Percentiles rank a stretch among this genome's conserved stretches.
phyloP scores from a whole-genome alignment of 148 eudicot species.

The Amaranthus palmeri region DNA sequence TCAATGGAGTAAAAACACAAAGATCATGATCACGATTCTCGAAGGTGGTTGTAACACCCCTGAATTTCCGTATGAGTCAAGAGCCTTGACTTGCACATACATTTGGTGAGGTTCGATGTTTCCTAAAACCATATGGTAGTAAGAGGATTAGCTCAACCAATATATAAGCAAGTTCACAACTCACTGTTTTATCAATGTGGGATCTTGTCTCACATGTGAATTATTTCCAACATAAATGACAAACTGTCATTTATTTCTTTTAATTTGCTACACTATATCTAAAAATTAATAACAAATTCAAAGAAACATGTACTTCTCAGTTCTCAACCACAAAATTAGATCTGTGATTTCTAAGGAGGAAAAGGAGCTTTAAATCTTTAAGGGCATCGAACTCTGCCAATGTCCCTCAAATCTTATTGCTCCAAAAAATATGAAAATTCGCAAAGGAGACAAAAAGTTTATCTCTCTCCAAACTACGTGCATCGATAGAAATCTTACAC shows the following conservation, averaged over 20 bases:
- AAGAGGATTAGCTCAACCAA: too few relatives aligned
- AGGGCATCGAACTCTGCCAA: constrained; percentile 1
- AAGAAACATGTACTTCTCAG: background rate
- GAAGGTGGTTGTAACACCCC: too few relatives aligned
- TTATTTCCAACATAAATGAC: too few relatives aligned
- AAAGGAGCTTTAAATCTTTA: background rate
- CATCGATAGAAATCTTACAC: constrained; percentile 27
- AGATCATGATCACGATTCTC: too few relatives aligned
- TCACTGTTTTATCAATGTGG: background rate
- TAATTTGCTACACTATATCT: background rate
- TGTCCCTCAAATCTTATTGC: constrained; percentile 1
- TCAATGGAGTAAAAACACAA: too few relatives aligned
- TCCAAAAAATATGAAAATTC: background rate
- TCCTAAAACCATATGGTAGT: too few relatives aligned
- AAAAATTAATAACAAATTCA: background rate
- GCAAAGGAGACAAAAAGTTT: constrained; percentile 1
- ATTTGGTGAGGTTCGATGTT: too few relatives aligned
- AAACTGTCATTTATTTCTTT: too few relatives aligned
- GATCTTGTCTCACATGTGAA: background rate
- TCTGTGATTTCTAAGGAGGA: background rate
- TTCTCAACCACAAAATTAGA: background rate
- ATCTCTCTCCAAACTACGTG: constrained; percentile 13
- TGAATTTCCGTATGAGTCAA: too few relatives aligned
- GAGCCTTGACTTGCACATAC: too few relatives aligned
- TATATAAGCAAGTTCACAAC: background rate